A percentile compares a stretch with the other conserved stretches of the same genome.
Evolutionary conservation across 169 alveolate genomes (phyloP).

Genomic region (Cryptosporidium viatorum): DNA sequence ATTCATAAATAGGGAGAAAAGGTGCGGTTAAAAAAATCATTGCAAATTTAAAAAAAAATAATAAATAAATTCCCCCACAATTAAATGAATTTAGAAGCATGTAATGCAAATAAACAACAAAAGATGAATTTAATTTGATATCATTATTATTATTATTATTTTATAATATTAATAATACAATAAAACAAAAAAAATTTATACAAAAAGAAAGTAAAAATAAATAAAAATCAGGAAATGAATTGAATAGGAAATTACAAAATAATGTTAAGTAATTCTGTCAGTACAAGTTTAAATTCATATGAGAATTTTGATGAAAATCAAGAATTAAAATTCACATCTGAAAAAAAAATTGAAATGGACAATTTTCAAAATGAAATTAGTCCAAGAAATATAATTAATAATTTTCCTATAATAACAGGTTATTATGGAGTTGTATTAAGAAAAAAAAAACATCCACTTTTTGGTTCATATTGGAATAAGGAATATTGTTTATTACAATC

Average conservation of each 20-base stretch:
- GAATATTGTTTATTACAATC: conserved; percentile 67
- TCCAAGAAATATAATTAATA: conserved; percentile 33
- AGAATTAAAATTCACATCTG: not conserved
- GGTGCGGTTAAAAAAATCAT: not conserved
- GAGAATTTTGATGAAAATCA: not conserved
- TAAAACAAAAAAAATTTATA: not conserved
- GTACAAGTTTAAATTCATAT: not conserved
- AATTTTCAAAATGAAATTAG: conserved; percentile 1
- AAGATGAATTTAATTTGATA: not conserved
- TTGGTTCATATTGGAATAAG: conserved; percentile 67
- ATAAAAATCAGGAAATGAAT: not conserved
- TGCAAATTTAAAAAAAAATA: not conserved
- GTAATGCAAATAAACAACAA: not conserved
- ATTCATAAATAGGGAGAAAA: not conserved
- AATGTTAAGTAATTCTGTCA: not conserved
- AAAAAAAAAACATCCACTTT: conserved; percentile 36
- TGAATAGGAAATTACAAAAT: not conserved
- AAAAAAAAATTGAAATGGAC: not conserved
- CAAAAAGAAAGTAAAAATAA: too few species aligned
- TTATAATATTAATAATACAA: not conserved
- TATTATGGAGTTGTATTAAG: conserved; percentile 55
- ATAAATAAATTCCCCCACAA: conserved; percentile 3
- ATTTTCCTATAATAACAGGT: conserved; percentile 42
- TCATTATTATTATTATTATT: not conserved
- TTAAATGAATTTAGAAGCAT: not conserved